Evolutionary conservation across 2,329 filamentous ascomycete genomes (phyloP).

Genomic region (Paecilomyces formosus): DNA sequence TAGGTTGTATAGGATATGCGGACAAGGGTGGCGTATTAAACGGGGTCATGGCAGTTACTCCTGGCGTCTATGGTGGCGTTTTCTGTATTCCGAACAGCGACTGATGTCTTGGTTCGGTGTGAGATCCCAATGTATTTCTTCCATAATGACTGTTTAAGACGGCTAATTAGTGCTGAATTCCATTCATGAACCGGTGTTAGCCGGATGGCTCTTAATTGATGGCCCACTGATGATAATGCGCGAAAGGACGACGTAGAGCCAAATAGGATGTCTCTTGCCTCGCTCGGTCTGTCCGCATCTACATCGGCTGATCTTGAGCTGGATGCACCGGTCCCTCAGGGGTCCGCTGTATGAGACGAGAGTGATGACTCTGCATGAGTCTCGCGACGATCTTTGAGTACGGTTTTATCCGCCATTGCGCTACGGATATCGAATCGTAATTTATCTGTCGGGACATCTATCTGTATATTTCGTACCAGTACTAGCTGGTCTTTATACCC

Average conservation of each 20-base stretch:
- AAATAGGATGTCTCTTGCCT: constrained; percentile 40
- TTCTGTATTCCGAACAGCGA: neutral
- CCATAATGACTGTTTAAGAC: neutral
- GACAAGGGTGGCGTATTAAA: constrained; percentile 49
- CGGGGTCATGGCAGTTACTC: constrained; percentile 1
- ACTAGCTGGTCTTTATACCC: neutral
- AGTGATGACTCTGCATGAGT: constrained; percentile 20
- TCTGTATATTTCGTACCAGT: neutral
- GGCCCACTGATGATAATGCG: neutral
- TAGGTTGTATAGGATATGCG: constrained; percentile 43
- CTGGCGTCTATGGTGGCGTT: constrained; percentile 8
- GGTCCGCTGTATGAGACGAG: constrained; percentile 39
- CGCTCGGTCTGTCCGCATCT: constrained; percentile 38
- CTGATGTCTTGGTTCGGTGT: neutral
- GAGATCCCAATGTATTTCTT: neutral
- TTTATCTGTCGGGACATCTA: constrained; percentile 38
- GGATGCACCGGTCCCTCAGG: constrained; percentile 23
- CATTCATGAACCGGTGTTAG: neutral
- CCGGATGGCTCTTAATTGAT: too few relatives aligned
- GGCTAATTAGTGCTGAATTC: neutral
- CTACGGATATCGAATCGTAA: constrained; percentile 34
- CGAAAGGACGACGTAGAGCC: neutral
- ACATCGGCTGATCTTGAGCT: constrained; percentile 33
- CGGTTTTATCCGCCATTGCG: constrained; percentile 30
- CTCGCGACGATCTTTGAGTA: constrained; percentile 45